Percentiles rank a stretch among this genome's conserved stretches.
phyloP scores from a whole-genome alignment of 495 filamentous ascomycete genomes.

The Chaetomium tenue region DNA sequence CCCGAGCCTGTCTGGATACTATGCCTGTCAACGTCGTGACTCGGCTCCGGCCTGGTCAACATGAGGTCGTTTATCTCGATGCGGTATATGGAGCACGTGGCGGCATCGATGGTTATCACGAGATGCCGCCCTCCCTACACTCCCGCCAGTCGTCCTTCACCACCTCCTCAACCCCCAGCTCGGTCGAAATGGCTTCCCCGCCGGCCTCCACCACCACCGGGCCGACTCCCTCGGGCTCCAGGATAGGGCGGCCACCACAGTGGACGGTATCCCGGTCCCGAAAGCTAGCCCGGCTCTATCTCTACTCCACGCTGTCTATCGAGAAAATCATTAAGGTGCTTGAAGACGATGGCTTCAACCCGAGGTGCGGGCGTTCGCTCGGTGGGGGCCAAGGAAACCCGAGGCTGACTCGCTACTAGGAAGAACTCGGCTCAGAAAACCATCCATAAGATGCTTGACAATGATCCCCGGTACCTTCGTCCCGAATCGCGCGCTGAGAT shows the following conservation, averaged over 20 bases:
- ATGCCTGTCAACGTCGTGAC: constrained; percentile 19
- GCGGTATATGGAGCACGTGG: constrained; percentile 8
- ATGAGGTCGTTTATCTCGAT: constrained; percentile 8
- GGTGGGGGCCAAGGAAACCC: neutral
- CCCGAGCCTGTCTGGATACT: constrained; percentile 10
- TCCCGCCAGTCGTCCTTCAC: constrained; percentile 5
- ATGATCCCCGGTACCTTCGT: constrained; percentile 49
- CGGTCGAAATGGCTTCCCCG: constrained; percentile 27
- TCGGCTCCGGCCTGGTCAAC: constrained; percentile 10
- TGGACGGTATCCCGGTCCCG: constrained; percentile 47
- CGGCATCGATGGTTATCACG: constrained; percentile 15
- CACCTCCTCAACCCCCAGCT: constrained; percentile 6
- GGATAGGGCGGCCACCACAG: constrained; percentile 46
- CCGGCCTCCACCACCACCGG: constrained; percentile 15
- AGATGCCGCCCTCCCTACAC: constrained; percentile 5
- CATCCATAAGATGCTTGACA: constrained; percentile 47
- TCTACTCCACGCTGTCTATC: constrained; percentile 46
- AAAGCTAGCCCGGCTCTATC: constrained; percentile 46
- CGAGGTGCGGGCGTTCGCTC: constrained; percentile 29
- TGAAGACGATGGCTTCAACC: constrained; percentile 45
- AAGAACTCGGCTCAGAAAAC: constrained; percentile 51
- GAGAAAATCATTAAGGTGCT: constrained; percentile 46
- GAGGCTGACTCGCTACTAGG: constrained; percentile 29
- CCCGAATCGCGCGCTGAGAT: constrained; percentile 47
- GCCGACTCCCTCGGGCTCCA: constrained; percentile 29